Evolutionary conservation across 2,329 filamentous ascomycete genomes (phyloP), one percentile per base, ranked within the genome.

Genomic region (Beauveria sp.): DNA sequence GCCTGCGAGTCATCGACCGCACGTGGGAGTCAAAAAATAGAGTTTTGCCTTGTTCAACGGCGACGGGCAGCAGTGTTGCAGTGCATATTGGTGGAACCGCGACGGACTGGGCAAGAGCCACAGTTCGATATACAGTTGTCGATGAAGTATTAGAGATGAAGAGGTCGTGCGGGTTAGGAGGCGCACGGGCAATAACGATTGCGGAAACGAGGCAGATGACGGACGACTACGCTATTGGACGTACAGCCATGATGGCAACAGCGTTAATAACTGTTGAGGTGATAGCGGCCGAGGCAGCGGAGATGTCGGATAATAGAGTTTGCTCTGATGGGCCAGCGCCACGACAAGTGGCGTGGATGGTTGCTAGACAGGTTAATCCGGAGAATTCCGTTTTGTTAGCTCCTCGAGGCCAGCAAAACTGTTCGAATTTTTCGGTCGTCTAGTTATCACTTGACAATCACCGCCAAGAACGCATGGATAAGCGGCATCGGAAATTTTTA

Each of bases 11-110:
- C 46, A 34, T 59, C 28, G 5, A n/a, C 57, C 57, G 30, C 8
- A 22, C 42, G 53, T 30, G 58, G 47, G 47, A 53, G 42, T 60
- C 20, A 47, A 49, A 54, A 54, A 34, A 46, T 60, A 60, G 50
- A 60, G 58, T 60, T 60, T 60, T 28, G 10, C 38, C 20, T 34
- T 46, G 16, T 38, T 18, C 49, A 47, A 60, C 40, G 28, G 49
- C 47, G 49, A 45, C 10, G 42, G 26, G 58, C 40, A 45, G 58
- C 28, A 53, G 50, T 53, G 58, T 60, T 28, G 28, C 58, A 60
- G 49, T 60, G 58, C 58, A 60, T 60, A 42, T 28, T 20, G 20
- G 49, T 45, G 58, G 58, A 16, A 52, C 49, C 38, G 26, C 20
- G 49, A 40, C 38, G 22, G n/a, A 24, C 26, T 7, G 22, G 24